A percentile compares a stretch with the other conserved stretches of the same genome.
Conservation (phyloP, 805 yeast genomes). For the Kuraishia molischiana region DNA sequence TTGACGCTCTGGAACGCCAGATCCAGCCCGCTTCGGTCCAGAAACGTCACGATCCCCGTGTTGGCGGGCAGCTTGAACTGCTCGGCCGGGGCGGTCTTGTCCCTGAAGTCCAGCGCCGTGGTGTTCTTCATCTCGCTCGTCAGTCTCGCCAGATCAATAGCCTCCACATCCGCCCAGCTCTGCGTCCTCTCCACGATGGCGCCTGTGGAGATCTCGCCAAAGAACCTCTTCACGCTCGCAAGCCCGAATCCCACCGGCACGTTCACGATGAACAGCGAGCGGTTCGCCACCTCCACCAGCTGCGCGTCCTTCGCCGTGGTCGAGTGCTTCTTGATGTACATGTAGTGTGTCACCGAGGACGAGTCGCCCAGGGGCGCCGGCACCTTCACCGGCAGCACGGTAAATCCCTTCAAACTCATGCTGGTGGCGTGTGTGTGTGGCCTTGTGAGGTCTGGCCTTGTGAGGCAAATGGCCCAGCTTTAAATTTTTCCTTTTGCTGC, state of each 20-base stretch:
- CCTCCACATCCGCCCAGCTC: neutral
- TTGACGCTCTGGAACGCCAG: constrained; percentile 58
- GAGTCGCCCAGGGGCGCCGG: constrained; percentile 18
- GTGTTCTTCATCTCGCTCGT: constrained; percentile 24
- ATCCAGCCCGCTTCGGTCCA: constrained; percentile 59
- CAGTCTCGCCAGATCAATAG: constrained; percentile 12
- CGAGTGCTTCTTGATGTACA: constrained; percentile 58
- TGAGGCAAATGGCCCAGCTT: no score
- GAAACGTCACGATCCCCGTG: constrained; percentile 63
- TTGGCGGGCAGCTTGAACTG: constrained; percentile 2
- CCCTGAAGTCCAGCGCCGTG: constrained; percentile 6
- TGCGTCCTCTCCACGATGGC: constrained; percentile 41
- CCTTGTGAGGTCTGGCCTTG: no score
- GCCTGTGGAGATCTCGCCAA: constrained; percentile 52
- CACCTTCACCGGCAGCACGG: constrained; percentile 36
- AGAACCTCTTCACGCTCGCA: constrained; percentile 42
- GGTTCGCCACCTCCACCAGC: constrained; percentile 31
- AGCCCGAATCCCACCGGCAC: constrained; percentile 56
- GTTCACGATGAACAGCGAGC: constrained; percentile 68
- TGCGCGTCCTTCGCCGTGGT: constrained; percentile 23
- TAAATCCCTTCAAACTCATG: constrained; percentile 57
- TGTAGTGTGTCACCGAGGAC: constrained; percentile 33
- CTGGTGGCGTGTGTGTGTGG: no score
- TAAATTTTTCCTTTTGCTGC: no score
- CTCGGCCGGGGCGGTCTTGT: neutral